These are phyloP conservation scores for Suhomyces coccinellae DNA, from an alignment of 1,139 yeast species.

Conservation along the genomic window DNA sequence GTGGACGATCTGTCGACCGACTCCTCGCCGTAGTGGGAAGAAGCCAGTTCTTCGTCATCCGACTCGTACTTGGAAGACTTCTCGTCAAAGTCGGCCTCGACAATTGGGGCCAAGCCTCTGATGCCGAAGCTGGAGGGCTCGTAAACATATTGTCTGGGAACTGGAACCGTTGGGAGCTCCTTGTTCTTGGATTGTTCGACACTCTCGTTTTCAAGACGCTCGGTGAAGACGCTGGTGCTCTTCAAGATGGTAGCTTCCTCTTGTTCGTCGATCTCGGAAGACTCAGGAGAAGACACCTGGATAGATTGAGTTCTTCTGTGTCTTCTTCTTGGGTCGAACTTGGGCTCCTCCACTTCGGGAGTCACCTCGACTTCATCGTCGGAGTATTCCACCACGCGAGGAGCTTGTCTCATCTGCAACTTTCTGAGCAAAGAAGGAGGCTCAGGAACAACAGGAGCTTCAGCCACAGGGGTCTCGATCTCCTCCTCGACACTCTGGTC, in stretches of 20 bases:
- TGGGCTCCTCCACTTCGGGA: constrained; percentile 8
- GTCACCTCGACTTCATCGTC: constrained; percentile 13
- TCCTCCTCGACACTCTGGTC: constrained; percentile 10
- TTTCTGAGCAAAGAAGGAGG: constrained; percentile 15
- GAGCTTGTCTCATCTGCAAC: constrained; percentile 14
- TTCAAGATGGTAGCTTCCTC: constrained; percentile 12
- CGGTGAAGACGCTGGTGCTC: constrained; percentile 8
- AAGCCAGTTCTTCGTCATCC: constrained; percentile 26
- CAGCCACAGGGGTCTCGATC: constrained; percentile 5
- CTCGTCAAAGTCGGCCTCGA: constrained; percentile 36
- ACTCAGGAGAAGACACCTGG: constrained; percentile 15
- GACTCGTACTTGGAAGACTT: constrained; percentile 39
- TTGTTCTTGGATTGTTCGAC: background rate
- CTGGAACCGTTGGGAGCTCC: constrained; percentile 9
- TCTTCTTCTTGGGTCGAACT: constrained; percentile 12
- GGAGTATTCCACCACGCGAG: constrained; percentile 8
- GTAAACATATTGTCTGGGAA: constrained; percentile 16
- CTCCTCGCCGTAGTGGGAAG: constrained; percentile 21
- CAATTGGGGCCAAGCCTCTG: constrained; percentile 44
- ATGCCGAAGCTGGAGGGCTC: constrained; percentile 36
- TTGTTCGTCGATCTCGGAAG: constrained; percentile 17
- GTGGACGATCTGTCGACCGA: constrained; percentile 18
- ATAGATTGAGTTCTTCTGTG: constrained; percentile 17
- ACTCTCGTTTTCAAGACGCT: constrained; percentile 3
- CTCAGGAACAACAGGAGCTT: constrained; percentile 1